Evolutionary conservation across 2,329 filamentous ascomycete species (phyloP).

Genomic region (Sarocladiaceae sp.): DNA sequence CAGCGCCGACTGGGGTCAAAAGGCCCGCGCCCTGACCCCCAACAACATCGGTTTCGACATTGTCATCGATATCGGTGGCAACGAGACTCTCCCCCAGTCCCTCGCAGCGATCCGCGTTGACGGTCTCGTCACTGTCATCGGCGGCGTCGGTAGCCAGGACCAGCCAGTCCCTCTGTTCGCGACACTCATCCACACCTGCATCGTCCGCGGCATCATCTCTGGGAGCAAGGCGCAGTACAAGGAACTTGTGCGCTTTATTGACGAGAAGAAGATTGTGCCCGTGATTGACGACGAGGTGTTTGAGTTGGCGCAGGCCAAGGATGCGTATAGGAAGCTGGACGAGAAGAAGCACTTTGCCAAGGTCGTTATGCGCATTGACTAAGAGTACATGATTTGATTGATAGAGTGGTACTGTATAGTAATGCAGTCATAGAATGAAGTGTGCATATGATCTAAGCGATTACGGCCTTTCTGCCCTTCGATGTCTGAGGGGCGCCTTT

Average conservation of each 20-base stretch:
- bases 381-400: too few relatives aligned
- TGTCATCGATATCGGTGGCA: conserved; percentile 60
- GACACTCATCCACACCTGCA: conserved; percentile 19
- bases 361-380: conserved; percentile 24
- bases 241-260: conserved; percentile 24
- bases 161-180: conserved; percentile 19
- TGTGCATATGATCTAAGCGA: too few relatives aligned
- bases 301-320: conserved; percentile 22
- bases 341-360: conserved; percentile 31
- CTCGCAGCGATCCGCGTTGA: conserved; percentile 39
- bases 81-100: conserved; percentile 51
- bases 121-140: conserved; percentile 26
- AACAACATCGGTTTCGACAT: conserved; percentile 50
- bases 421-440: too few relatives aligned
- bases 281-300: conserved; percentile 25
- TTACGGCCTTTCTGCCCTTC: too few relatives aligned
- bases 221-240: conserved; percentile 21
- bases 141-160: conserved; percentile 23
- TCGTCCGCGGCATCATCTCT: conserved; percentile 22
- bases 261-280: conserved; percentile 23
- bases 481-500: too few relatives aligned
- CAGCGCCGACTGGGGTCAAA: conserved; percentile 52
- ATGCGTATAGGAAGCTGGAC: conserved; percentile 24
- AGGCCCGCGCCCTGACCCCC: conserved; percentile 42
- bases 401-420: too few relatives aligned